A percentile compares a stretch with the other conserved stretches of the same genome.
These are phyloP conservation scores for Hymenoscyphus linearis DNA, from an alignment of 2,329 filamentous ascomycete genomes.

Conservation along the genomic window DNA sequence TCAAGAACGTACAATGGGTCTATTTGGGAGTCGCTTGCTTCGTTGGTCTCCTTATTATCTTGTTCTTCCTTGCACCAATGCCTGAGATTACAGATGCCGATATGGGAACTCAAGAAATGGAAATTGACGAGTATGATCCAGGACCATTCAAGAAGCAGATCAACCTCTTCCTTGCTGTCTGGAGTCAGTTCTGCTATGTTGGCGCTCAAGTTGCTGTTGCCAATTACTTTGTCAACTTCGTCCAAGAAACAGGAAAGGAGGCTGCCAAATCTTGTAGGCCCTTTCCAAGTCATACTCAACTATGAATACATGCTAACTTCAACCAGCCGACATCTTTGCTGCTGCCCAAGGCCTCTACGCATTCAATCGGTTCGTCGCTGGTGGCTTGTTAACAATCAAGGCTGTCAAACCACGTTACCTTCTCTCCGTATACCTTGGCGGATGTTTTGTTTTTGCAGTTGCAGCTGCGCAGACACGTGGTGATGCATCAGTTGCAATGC, in stretches of 20 bases:
- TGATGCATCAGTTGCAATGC: slow-evolving; percentile 50
- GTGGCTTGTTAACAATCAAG: slow-evolving; percentile 59
- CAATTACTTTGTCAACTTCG: slow-evolving; percentile 69
- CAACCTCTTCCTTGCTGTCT: slow-evolving; percentile 68
- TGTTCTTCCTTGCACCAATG: slow-evolving; percentile 57
- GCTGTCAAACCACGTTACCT: slow-evolving; percentile 55
- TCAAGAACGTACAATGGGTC: slow-evolving; percentile 67
- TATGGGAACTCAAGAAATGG: slow-evolving; percentile 57
- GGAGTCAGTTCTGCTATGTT: slow-evolving; percentile 74
- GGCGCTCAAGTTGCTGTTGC: slow-evolving; percentile 66
- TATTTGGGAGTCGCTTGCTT: slow-evolving; percentile 70
- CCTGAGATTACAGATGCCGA: slow-evolving; percentile 70
- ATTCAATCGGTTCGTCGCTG: slow-evolving; percentile 65
- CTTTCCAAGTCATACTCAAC: not conserved
- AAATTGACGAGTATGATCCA: slow-evolving; percentile 40
- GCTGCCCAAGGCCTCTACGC: slow-evolving; percentile 72
- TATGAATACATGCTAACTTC: not conserved
- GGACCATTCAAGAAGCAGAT: slow-evolving; percentile 67
- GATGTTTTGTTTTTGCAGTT: slow-evolving; percentile 55
- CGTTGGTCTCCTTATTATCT: slow-evolving; percentile 59
- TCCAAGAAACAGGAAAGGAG: slow-evolving; percentile 50
- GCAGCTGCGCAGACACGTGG: slow-evolving; percentile 37
- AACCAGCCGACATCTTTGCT: slow-evolving; percentile 41
- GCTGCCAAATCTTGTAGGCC: slow-evolving; percentile 29
- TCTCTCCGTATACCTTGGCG: slow-evolving; percentile 59